Conservation (phyloP, 169 alveolate species). For the Plasmodium billcollinsi region DNA sequence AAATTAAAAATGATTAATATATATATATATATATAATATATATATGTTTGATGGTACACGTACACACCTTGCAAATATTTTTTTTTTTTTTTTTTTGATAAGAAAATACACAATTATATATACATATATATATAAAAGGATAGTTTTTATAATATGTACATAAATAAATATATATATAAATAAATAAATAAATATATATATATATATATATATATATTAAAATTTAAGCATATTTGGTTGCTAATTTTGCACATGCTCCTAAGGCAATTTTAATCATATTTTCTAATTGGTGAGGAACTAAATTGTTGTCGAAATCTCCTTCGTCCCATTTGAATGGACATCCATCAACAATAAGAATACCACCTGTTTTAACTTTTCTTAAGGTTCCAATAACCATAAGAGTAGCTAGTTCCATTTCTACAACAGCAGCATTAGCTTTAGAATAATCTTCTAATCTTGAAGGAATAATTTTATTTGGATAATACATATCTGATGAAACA, state of each 20-base stretch:
- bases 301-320: slow-evolving; percentile 62
- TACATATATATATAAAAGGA: too few relatives aligned
- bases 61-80: too few relatives aligned
- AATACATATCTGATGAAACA: slow-evolving; percentile 66
- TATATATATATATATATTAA: too few relatives aligned
- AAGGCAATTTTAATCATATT: slow-evolving; percentile 46
- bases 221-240: slow-evolving; percentile 19
- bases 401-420: slow-evolving; percentile 77
- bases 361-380: slow-evolving; percentile 66
- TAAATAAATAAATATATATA: too few relatives aligned
- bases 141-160: too few relatives aligned
- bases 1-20: too few relatives aligned
- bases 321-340: slow-evolving; percentile 79
- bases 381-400: slow-evolving; percentile 69
- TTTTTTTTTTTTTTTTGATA: too few relatives aligned
- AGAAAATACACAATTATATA: too few relatives aligned
- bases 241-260: slow-evolving; percentile 37
- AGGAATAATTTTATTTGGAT: slow-evolving; percentile 52
- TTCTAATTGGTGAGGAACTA: slow-evolving; percentile 32
- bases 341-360: slow-evolving; percentile 76
- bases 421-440: slow-evolving; percentile 75
- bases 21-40: too few relatives aligned
- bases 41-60: too few relatives aligned
- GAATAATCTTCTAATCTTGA: slow-evolving; percentile 52
- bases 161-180: too few relatives aligned